Evolutionary conservation across 2,329 filamentous ascomycete genomes (phyloP).

Genomic region (Zymoseptoria ardabiliae): DNA sequence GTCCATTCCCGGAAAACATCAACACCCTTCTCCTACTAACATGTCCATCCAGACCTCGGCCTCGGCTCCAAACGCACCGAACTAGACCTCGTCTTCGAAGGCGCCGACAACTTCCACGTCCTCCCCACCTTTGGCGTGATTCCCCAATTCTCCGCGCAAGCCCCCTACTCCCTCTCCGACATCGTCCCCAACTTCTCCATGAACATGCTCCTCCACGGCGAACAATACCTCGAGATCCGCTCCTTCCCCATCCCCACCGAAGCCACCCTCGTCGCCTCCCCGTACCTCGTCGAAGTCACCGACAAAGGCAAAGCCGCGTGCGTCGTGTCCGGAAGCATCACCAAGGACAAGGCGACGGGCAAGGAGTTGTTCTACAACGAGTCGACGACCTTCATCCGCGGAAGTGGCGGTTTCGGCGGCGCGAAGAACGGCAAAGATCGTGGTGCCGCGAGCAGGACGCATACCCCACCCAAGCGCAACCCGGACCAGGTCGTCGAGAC

Average conservation of each 20-base stretch:
- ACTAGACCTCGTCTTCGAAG: slow-evolving; percentile 82
- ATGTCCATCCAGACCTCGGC: slow-evolving; percentile 55
- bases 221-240: slow-evolving; percentile 93
- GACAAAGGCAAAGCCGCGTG: slow-evolving; percentile 92
- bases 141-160: slow-evolving; percentile 78
- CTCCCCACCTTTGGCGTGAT: slow-evolving; percentile 94
- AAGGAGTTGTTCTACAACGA: slow-evolving; percentile 98
- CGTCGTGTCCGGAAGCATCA: slow-evolving; percentile 71
- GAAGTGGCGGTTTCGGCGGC: slow-evolving; percentile 84
- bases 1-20: slow-evolving; percentile 5
- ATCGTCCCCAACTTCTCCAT: slow-evolving; percentile 93
- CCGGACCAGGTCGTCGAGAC: slow-evolving; percentile 81
- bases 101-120: slow-evolving; percentile 83
- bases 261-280: slow-evolving; percentile 66
- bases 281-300: slow-evolving; percentile 82
- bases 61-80: slow-evolving; percentile 87
- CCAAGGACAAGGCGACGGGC: slow-evolving; percentile 74
- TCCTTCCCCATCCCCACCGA: slow-evolving; percentile 87
- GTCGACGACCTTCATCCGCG: slow-evolving; percentile 83
- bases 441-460: slow-evolving; percentile 69
- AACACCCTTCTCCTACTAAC: slow-evolving; percentile 16
- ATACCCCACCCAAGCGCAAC: slow-evolving; percentile 67
- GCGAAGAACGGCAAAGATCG: slow-evolving; percentile 68
- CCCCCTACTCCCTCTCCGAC: slow-evolving; percentile 71
- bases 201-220: slow-evolving; percentile 98